Conservation (phyloP, 306 rosid genomes). For the Inga leiocalycina region DNA sequence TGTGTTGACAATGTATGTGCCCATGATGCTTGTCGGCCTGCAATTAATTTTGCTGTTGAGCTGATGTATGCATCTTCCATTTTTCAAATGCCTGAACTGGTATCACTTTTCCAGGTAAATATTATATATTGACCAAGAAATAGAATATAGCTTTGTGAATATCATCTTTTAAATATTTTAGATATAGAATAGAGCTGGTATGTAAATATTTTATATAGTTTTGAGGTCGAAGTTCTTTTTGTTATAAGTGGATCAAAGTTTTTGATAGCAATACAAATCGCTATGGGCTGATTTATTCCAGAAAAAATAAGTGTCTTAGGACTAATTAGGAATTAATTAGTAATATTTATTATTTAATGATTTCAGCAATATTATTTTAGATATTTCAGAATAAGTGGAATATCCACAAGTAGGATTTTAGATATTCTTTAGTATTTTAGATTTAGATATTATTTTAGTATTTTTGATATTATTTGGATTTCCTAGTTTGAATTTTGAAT, state of each 20-base stretch:
- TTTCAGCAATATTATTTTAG: no score
- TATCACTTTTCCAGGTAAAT: conserved; percentile 73
- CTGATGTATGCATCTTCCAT: conserved; percentile 63
- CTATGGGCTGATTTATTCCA: no score
- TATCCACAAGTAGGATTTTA: no score
- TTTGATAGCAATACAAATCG: no score
- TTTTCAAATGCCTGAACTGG: conserved; percentile 51
- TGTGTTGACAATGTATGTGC: conserved; percentile 78
- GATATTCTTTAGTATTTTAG: no score
- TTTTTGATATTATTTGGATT: no score
- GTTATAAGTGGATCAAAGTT: neutral
- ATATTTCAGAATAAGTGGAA: no score
- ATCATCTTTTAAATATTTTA: neutral
- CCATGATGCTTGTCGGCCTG: conserved; percentile 91
- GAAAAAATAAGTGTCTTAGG: no score
- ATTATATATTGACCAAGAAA: conserved; percentile 14
- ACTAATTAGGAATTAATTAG: no score
- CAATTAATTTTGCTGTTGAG: conserved; percentile 80
- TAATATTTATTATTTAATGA: no score
- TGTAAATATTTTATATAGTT: neutral
- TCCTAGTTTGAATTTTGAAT: no score
- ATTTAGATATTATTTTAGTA: no score
- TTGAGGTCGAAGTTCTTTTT: neutral
- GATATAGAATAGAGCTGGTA: neutral
- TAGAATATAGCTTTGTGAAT: neutral